A percentile compares a stretch with the other conserved stretches of the same genome.
phyloP scores from a whole-genome alignment of 2,329 filamentous ascomycete species.

The Pseudogymnoascus sp. region DNA sequence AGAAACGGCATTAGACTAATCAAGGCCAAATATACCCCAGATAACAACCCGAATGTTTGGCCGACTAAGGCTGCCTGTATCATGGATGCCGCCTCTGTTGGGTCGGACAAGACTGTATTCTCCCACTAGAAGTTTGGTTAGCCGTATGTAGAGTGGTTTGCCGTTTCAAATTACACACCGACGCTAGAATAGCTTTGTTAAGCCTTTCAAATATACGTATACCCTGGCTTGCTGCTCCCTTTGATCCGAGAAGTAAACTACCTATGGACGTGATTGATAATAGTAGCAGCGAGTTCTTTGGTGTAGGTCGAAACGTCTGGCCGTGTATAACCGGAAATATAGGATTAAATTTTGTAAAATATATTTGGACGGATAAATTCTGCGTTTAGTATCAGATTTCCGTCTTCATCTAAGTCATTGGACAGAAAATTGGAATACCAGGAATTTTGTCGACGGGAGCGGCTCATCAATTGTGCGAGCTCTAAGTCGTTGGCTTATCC shows the following conservation, averaged over 20 bases:
- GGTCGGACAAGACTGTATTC: not conserved
- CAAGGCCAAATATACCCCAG: slow-evolving; percentile 12
- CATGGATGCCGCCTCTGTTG: slow-evolving; percentile 1
- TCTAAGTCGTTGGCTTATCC: not conserved
- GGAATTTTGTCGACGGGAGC: slow-evolving; percentile 13
- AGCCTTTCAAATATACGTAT: slow-evolving; percentile 16
- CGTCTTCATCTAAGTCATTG: not conserved
- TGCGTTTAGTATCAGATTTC: not conserved
- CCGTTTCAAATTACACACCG: not conserved
- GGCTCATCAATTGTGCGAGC: slow-evolving; percentile 3
- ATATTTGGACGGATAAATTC: slow-evolving; percentile 12
- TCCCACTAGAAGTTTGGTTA: slow-evolving; percentile 11
- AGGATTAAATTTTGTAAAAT: slow-evolving; percentile 16
- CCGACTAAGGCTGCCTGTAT: slow-evolving; percentile 14
- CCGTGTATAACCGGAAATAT: slow-evolving; percentile 17
- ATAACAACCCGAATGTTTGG: slow-evolving; percentile 16
- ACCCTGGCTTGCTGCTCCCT: slow-evolving; percentile 6
- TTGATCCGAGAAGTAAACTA: slow-evolving; percentile 14
- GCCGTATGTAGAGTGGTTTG: too few species aligned
- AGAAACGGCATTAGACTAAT: not conserved
- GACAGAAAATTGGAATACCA: slow-evolving; percentile 5
- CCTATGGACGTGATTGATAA: slow-evolving; percentile 17
- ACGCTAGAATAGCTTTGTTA: slow-evolving; percentile 14
- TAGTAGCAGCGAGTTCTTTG: slow-evolving; percentile 13
- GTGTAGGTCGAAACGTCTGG: slow-evolving; percentile 13